These are phyloP conservation scores for Colletotrichum theobromicola DNA, from an alignment of 2,329 filamentous ascomycete genomes.

Conservation along the genomic window DNA sequence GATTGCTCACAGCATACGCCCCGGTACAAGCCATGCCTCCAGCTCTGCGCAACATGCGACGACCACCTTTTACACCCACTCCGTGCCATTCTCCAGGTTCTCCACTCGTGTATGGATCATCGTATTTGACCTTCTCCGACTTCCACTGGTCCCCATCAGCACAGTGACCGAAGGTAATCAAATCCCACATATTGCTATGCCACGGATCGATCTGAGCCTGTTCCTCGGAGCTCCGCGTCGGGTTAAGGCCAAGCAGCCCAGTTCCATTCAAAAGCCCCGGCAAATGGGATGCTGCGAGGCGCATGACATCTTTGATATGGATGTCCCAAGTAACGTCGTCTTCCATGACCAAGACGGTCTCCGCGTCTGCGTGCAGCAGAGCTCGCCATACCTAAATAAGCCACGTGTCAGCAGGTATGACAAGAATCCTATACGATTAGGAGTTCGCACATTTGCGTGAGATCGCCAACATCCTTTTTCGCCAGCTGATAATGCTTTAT, in stretches of 20 bases:
- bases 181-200: constrained; percentile 26
- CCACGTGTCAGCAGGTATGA: background rate
- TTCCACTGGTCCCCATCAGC: constrained; percentile 22
- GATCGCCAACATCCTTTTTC: constrained; percentile 32
- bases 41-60: constrained; percentile 28
- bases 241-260: background rate
- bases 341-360: constrained; percentile 31
- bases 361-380: constrained; percentile 24
- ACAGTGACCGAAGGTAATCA: constrained; percentile 29
- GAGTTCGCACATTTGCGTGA: constrained; percentile 30
- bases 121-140: background rate
- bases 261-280: constrained; percentile 1
- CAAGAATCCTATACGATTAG: background rate
- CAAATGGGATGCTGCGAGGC: background rate
- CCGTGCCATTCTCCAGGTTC: constrained; percentile 23
- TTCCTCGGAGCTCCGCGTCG: background rate
- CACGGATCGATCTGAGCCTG: constrained; percentile 23
- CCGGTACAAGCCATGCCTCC: constrained; percentile 29
- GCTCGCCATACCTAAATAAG: constrained; percentile 29
- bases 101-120: background rate
- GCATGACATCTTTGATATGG: constrained; percentile 29
- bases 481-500: constrained; percentile 17
- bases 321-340: constrained; percentile 33
- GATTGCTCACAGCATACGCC: constrained; percentile 30
- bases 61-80: constrained; percentile 13